phyloP scores from a whole-genome alignment of 805 yeast species.

The Candida gorgasii region DNA sequence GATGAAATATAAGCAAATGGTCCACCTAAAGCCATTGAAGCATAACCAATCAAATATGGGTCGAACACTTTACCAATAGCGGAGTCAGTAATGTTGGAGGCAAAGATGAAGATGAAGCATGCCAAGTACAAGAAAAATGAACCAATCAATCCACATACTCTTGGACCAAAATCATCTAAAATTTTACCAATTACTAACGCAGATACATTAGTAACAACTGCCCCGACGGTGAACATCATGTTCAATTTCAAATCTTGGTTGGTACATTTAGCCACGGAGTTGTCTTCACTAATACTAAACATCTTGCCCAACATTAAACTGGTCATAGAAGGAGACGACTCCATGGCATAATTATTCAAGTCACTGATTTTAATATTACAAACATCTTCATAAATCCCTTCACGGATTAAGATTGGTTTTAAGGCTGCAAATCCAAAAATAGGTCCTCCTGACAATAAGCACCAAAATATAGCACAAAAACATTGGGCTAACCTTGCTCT shows the following conservation, averaged over 20 bases:
- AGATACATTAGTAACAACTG: constrained; percentile 55
- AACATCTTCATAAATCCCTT: constrained; percentile 45
- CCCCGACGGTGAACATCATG: constrained; percentile 60
- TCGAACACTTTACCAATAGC: constrained; percentile 32
- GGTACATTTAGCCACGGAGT: constrained; percentile 45
- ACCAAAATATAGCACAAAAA: constrained; percentile 54
- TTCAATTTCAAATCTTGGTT: constrained; percentile 56
- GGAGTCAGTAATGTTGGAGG: constrained; percentile 24
- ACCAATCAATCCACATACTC: constrained; percentile 54
- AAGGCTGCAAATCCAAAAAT: constrained; percentile 62
- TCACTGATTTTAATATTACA: constrained; percentile 30
- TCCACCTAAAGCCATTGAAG: constrained; percentile 57
- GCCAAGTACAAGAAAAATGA: constrained; percentile 48
- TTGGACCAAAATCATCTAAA: constrained; percentile 53
- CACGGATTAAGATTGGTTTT: constrained; percentile 52
- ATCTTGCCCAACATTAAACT: constrained; percentile 12
- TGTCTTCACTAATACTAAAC: constrained; percentile 15
- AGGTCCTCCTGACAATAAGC: constrained; percentile 57
- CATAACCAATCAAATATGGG: constrained; percentile 54
- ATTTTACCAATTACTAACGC: constrained; percentile 52
- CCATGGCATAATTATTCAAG: constrained; percentile 6
- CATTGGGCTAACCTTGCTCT: constrained; percentile 36
- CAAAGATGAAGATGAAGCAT: constrained; percentile 46
- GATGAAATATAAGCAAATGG: constrained; percentile 58
- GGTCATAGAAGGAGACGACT: constrained; percentile 16